These are phyloP conservation scores for Sutorius eximius DNA, from an alignment of 1,284 basidiomycete genomes.

Conservation along the genomic window DNA sequence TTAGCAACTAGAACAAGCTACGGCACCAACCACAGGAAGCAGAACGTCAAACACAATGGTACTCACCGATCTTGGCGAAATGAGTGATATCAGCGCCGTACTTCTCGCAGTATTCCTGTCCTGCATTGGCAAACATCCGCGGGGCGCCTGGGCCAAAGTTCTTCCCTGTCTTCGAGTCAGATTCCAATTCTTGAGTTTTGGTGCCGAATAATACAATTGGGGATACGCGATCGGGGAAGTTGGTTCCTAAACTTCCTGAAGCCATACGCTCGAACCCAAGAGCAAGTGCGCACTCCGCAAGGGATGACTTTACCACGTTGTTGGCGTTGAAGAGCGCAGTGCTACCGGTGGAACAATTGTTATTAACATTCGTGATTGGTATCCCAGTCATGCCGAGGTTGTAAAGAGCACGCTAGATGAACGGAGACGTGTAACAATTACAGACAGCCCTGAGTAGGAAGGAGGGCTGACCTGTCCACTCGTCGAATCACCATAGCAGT, in stretches of 20 bases:
- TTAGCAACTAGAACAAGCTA: neutral
- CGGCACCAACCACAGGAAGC: neutral
- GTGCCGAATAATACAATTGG: conserved; percentile 54
- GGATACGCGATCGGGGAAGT: conserved; percentile 67
- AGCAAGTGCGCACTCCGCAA: conserved; percentile 76
- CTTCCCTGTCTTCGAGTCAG: conserved; percentile 48
- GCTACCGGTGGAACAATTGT: conserved; percentile 80
- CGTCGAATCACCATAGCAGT: conserved; percentile 79
- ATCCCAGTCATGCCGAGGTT: conserved; percentile 84
- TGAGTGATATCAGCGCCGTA: conserved; percentile 71
- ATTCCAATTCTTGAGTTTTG: conserved; percentile 54
- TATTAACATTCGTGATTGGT: conserved; percentile 86
- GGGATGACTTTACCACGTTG: conserved; percentile 65
- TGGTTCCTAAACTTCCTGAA: conserved; percentile 71
- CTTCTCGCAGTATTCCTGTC: conserved; percentile 75
- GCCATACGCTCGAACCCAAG: conserved; percentile 88
- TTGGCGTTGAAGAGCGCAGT: conserved; percentile 73
- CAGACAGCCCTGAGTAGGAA: conserved; percentile 40
- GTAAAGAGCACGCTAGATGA: conserved; percentile 63
- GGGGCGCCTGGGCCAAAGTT: conserved; percentile 73
- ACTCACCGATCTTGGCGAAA: conserved; percentile 74
- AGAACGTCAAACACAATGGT: neutral
- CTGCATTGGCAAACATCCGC: conserved; percentile 78
- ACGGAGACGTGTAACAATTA: neutral
- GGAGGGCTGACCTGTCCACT: conserved; percentile 58